A percentile compares a stretch with the other conserved stretches of the same genome.
phyloP scores from a whole-genome alignment of 768 basidiomycete species.

The Gymnopilus junonius region DNA sequence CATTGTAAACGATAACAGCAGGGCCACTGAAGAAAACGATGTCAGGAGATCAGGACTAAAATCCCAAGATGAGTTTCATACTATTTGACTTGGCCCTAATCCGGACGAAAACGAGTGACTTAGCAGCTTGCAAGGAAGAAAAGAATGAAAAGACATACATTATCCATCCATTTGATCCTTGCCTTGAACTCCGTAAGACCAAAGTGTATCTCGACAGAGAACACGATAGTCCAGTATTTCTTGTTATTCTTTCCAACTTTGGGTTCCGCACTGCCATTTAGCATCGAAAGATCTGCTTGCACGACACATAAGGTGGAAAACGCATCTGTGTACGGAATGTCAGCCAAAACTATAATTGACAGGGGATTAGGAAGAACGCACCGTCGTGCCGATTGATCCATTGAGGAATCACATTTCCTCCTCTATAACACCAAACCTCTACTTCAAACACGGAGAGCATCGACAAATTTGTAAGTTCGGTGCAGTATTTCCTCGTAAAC shows the following conservation, averaged over 20 bases:
- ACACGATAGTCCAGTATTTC: slow-evolving; percentile 84
- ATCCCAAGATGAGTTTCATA: slow-evolving; percentile 37
- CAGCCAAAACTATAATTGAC: neutral
- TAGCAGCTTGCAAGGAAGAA: neutral
- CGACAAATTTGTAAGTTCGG: slow-evolving; percentile 75
- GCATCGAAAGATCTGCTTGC: slow-evolving; percentile 74
- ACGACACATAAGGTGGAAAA: slow-evolving; percentile 82
- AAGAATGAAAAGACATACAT: slow-evolving; percentile 48
- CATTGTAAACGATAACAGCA: slow-evolving; percentile 81
- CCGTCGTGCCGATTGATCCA: slow-evolving; percentile 73
- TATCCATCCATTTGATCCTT: slow-evolving; percentile 82
- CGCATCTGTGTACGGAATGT: slow-evolving; percentile 45
- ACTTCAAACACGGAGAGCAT: slow-evolving; percentile 83
- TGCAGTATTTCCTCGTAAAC: slow-evolving; percentile 82
- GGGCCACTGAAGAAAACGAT: slow-evolving; percentile 62
- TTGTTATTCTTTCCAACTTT: slow-evolving; percentile 68
- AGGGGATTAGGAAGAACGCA: slow-evolving; percentile 28
- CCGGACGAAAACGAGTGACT: slow-evolving; percentile 1
- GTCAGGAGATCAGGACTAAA: neutral
- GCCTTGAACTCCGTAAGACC: slow-evolving; percentile 84
- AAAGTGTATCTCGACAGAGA: slow-evolving; percentile 84
- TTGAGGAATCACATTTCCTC: slow-evolving; percentile 69
- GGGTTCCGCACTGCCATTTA: slow-evolving; percentile 71
- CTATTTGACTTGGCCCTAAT: slow-evolving; percentile 74
- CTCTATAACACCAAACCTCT: slow-evolving; percentile 84